phyloP scores from a whole-genome alignment of 306 rosid species.

The Cucurbita moschata region DNA sequence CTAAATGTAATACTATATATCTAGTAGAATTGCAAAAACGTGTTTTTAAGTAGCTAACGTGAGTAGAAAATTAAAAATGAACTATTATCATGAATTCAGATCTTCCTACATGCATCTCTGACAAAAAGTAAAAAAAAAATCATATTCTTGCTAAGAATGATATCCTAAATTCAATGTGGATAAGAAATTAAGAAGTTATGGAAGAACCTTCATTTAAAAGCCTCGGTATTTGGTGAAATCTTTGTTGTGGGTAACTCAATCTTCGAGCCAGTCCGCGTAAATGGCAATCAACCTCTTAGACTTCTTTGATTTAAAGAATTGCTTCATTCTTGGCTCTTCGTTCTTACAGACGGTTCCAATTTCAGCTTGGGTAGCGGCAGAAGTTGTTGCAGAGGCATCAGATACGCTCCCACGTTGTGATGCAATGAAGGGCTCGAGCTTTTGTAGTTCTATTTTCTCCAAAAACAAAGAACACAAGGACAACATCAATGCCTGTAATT shows the following conservation, averaged over 20 bases:
- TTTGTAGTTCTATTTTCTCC: neutral
- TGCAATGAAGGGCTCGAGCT: neutral
- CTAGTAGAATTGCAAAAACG: no score
- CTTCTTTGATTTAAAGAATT: constrained; percentile 8
- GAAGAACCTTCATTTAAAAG: neutral
- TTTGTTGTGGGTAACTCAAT: neutral
- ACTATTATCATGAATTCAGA: neutral
- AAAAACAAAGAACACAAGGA: neutral
- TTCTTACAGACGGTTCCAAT: neutral
- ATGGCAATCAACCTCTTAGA: constrained; percentile 21
- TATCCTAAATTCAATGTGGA: neutral
- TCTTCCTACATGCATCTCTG: neutral
- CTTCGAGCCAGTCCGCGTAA: constrained; percentile 48
- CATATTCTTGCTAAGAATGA: neutral
- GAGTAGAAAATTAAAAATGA: no score
- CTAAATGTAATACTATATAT: no score
- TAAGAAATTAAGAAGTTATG: neutral
- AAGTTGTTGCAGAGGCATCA: neutral
- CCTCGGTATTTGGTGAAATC: neutral
- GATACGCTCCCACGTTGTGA: neutral
- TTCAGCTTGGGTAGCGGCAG: neutral
- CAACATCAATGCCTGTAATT: neutral
- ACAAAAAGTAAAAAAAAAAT: neutral
- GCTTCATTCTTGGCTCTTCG: constrained; percentile 6
- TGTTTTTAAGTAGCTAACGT: no score